Percentiles rank a stretch among this genome's conserved stretches.
phyloP scores from a whole-genome alignment of 2,329 filamentous ascomycete genomes.

The Cladorrhinum sp. region DNA sequence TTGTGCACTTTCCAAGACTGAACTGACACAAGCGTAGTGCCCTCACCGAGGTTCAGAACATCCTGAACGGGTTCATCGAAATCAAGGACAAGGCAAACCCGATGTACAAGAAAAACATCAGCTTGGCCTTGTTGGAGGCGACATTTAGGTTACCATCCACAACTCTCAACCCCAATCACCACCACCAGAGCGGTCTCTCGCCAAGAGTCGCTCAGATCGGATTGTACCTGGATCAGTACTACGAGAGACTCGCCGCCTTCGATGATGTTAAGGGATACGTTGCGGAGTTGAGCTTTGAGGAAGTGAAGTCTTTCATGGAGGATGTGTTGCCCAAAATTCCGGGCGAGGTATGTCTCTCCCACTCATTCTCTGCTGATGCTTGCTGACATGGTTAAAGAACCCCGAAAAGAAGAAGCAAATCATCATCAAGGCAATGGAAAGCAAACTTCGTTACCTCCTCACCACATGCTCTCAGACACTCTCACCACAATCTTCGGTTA shows the following conservation, averaged over 20 bases:
- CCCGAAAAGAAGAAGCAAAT: conserved; percentile 19
- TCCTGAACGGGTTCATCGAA: conserved; percentile 29
- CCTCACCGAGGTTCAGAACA: conserved; percentile 29
- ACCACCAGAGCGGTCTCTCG: conserved; percentile 17
- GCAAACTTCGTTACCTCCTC: conserved; percentile 45
- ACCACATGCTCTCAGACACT: conserved; percentile 38
- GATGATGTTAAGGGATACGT: conserved; percentile 46
- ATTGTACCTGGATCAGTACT: conserved; percentile 34
- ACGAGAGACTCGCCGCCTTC: conserved; percentile 37
- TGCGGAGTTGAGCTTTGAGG: conserved; percentile 39
- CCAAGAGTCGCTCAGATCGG: conserved; percentile 34
- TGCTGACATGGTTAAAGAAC: conserved; percentile 15
- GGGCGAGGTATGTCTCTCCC: conserved; percentile 30
- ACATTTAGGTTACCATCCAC: conserved; percentile 30
- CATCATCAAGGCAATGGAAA: conserved; percentile 34
- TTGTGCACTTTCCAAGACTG: no score
- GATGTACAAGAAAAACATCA: conserved; percentile 37
- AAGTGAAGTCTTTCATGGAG: conserved; percentile 40
- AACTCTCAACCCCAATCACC: conserved; percentile 16
- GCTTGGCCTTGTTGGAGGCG: conserved; percentile 33
- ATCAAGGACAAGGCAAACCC: conserved; percentile 27
- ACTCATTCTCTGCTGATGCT: neutral
- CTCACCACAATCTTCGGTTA: conserved; percentile 25
- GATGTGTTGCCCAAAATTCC: conserved; percentile 35
- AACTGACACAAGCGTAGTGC: conserved; percentile 25